A percentile compares a stretch with the other conserved stretches of the same genome.
phyloP scores from a whole-genome alignment of 139 green algal species.

The Micromonas commoda region DNA sequence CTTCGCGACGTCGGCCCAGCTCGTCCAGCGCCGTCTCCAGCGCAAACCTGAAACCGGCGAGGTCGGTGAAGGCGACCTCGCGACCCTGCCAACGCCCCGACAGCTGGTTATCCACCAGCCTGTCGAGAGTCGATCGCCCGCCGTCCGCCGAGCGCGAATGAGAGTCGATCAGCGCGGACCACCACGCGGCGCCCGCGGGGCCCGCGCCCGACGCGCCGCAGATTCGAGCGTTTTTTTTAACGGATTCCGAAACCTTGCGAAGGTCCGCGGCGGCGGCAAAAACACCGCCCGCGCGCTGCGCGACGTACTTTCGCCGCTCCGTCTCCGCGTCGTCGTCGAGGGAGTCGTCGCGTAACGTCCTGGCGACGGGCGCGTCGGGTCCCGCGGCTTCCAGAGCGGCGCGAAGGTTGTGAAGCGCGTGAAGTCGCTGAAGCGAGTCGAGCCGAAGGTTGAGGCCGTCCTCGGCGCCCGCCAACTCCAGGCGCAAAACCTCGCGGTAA shows the following conservation, averaged over 20 bases:
- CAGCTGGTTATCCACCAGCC: not conserved
- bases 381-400: not conserved
- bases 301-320: not conserved
- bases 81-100: not conserved
- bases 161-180: not conserved
- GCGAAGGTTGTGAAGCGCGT: conserved; percentile 10
- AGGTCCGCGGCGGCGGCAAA: not conserved
- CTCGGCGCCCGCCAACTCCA: not conserved
- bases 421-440: conserved; percentile 6
- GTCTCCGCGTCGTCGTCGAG: not conserved
- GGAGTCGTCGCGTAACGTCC: not conserved
- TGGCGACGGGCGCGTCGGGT: not conserved
- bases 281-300: not conserved
- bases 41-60: not conserved
- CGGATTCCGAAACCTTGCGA: no score
- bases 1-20: not conserved
- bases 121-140: not conserved
- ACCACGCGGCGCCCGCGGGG: not conserved
- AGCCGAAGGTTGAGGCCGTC: not conserved
- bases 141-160: not conserved
- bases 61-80: not conserved
- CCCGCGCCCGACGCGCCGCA: not conserved
- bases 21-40: not conserved
- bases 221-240: no score
- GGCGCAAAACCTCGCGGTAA: conserved; percentile 9